Evolutionary conservation across 352 stramenopile species (phyloP).

Genomic region (Pythium brachiatum): DNA sequence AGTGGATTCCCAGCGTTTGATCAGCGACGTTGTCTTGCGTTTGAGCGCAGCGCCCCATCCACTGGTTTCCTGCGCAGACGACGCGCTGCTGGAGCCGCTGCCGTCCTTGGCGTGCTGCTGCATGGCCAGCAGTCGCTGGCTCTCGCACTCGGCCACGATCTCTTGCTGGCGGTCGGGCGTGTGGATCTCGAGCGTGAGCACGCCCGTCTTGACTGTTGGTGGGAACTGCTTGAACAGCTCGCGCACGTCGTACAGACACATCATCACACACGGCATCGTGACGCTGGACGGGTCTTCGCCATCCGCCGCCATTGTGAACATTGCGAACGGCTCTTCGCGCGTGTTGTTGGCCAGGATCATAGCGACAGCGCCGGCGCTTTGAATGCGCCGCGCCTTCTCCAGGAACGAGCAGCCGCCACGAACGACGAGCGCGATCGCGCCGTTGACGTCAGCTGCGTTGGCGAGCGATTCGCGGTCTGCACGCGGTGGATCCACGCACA

Average conservation of each 20-base stretch:
- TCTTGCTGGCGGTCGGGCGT: conserved; percentile 7
- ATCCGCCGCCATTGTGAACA: conserved; percentile 55
- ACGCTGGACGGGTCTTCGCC: conserved; percentile 28
- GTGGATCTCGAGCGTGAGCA: conserved; percentile 49
- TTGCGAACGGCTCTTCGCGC: conserved; percentile 48
- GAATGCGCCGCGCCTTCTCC: conserved; percentile 56
- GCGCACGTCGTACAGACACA: conserved; percentile 58
- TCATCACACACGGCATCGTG: conserved; percentile 63
- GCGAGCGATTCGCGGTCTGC: conserved; percentile 48
- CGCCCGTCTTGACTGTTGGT: conserved; percentile 40
- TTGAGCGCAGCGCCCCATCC: conserved; percentile 32
- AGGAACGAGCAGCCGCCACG: conserved; percentile 69
- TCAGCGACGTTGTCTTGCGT: conserved; percentile 50
- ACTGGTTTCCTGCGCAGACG: conserved; percentile 10
- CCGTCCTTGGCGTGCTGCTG: conserved; percentile 26
- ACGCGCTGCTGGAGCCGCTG: background rate
- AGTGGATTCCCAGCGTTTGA: conserved; percentile 34
- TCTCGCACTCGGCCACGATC: conserved; percentile 20
- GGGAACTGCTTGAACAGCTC: conserved; percentile 64
- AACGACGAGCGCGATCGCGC: conserved; percentile 58
- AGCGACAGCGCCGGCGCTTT: conserved; percentile 50
- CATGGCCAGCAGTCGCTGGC: conserved; percentile 10
- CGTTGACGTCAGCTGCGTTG: conserved; percentile 45
- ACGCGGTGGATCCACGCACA: conserved; percentile 56
- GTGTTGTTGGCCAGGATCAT: conserved; percentile 60